Percentiles rank a stretch among this genome's conserved stretches.
Evolutionary conservation across 225 moss, liverwort and hornwort genomes (phyloP).

Genomic region (Ulota crispa): DNA sequence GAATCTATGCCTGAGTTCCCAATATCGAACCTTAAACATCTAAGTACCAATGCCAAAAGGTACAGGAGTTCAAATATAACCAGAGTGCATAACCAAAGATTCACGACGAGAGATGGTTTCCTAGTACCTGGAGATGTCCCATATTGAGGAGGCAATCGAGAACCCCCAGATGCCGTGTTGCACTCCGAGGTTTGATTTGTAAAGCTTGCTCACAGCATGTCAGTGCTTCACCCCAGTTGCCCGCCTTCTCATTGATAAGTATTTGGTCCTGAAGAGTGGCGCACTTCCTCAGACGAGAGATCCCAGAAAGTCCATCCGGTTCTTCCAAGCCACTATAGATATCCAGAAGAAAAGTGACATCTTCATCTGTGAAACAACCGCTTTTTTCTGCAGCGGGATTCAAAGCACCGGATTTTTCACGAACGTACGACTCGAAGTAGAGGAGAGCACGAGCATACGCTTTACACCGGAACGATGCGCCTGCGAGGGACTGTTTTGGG

Average conservation of each 20-base stretch:
- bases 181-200: conserved; percentile 96
- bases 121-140: conserved; percentile 86
- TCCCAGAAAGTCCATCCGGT: conserved; percentile 92
- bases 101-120: neutral
- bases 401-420: conserved; percentile 90
- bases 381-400: conserved; percentile 90
- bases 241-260: conserved; percentile 95
- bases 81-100: neutral
- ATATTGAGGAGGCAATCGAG: conserved; percentile 96
- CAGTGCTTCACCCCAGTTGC: conserved; percentile 95
- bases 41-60: neutral
- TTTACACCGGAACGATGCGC: conserved; percentile 94
- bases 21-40: conserved; percentile 5
- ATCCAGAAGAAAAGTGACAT: conserved; percentile 90
- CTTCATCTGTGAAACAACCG: conserved; percentile 85
- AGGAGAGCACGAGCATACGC: conserved; percentile 94
- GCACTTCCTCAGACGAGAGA: conserved; percentile 83
- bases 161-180: conserved; percentile 82
- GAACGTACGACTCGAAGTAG: conserved; percentile 92
- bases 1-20: neutral
- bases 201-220: conserved; percentile 99
- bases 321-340: conserved; percentile 98
- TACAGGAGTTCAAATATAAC: conserved; percentile 2
- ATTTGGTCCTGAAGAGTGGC: conserved; percentile 93
- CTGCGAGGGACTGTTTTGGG: conserved; percentile 93